Evolutionary conservation across 768 basidiomycete species (phyloP).

Genomic region (Tulasnella sp.): DNA sequence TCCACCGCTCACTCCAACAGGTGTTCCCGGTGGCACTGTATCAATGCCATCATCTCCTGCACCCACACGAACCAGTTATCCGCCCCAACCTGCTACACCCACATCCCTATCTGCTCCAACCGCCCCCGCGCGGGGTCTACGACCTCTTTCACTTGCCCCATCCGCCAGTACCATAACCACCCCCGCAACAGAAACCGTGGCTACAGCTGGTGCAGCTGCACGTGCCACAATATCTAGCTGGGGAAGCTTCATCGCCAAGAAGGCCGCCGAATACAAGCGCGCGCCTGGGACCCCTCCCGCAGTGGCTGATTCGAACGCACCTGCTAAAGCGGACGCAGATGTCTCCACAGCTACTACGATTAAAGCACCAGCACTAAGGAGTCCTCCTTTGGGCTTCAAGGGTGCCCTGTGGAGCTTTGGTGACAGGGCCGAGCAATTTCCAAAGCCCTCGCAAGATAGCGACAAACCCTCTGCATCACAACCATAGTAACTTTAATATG

Average conservation of each 20-base stretch:
- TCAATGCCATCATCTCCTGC: conserved; percentile 8
- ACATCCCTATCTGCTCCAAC: neutral
- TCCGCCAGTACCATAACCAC: conserved; percentile 1
- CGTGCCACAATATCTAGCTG: conserved; percentile 10
- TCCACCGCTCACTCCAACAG: neutral
- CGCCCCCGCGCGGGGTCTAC: conserved; percentile 1
- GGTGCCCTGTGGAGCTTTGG: conserved; percentile 14
- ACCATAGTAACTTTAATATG: too few species aligned
- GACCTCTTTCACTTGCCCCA: conserved; percentile 16
- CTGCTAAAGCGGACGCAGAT: neutral
- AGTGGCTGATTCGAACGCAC: neutral
- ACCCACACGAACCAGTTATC: neutral
- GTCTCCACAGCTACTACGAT: neutral
- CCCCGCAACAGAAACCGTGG: neutral
- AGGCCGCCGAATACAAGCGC: conserved; percentile 7
- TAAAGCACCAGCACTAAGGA: neutral
- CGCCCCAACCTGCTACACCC: neutral
- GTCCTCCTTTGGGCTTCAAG: conserved; percentile 12
- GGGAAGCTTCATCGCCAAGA: conserved; percentile 15
- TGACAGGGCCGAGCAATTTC: conserved; percentile 2
- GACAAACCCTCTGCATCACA: too few species aligned
- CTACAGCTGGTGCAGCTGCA: conserved; percentile 9
- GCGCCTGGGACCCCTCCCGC: neutral
- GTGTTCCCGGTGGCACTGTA: neutral
- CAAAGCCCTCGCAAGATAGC: too few species aligned